phyloP scores from a whole-genome alignment of 345 rosid species.

The Rhodomyrtus tomentosa region DNA sequence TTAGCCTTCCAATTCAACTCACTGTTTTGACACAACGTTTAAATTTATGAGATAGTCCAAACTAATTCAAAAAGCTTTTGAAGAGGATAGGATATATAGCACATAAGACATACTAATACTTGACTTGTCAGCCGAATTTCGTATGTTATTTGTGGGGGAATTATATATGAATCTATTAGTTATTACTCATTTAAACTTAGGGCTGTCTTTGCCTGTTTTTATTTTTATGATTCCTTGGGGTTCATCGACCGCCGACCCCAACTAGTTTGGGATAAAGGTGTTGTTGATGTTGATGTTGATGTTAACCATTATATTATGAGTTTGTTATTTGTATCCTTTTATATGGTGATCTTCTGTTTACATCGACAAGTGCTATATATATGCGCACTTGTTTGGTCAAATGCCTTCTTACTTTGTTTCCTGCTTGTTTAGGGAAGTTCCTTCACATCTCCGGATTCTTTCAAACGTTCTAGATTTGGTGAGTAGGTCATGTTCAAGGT shows the following conservation, averaged over 20 bases:
- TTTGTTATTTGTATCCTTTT: neutral
- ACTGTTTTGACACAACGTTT: neutral
- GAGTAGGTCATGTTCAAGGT: neutral
- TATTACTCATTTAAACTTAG: neutral
- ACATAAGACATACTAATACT: neutral
- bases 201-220: neutral
- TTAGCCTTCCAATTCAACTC: neutral
- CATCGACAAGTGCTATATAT: neutral
- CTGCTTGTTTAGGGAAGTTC: slow-evolving; percentile 20
- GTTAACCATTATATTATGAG: neutral
- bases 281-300: neutral
- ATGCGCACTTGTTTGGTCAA: neutral
- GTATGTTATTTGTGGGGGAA: neutral
- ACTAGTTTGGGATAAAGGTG: no score
- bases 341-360: neutral
- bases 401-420: neutral
- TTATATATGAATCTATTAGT: neutral
- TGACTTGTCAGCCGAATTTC: neutral
- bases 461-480: slow-evolving; percentile 57
- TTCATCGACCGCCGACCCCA: no score
- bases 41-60: neutral
- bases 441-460: slow-evolving; percentile 26
- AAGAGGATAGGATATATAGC: neutral
- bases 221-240: no score
- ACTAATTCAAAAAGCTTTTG: neutral